A percentile compares a stretch with the other conserved stretches of the same genome.
Conservation (phyloP, 2,329 filamentous ascomycete species). For the Pseudogymnoascus sp. region DNA sequence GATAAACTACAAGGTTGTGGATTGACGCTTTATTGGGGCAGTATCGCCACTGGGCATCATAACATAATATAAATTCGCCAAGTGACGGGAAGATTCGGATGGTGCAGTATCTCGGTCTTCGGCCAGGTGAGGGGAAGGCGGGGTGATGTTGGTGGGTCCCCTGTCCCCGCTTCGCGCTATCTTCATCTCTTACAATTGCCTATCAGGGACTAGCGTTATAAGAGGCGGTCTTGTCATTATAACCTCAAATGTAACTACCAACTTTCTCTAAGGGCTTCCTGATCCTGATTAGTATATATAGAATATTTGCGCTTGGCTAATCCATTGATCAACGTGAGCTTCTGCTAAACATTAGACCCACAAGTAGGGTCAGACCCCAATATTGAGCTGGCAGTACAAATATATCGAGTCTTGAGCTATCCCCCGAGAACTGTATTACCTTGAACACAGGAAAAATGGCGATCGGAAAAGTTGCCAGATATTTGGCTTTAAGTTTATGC, state of each 20-base stretch:
- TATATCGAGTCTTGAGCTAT: background rate
- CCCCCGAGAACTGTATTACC: background rate
- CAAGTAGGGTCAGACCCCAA: background rate
- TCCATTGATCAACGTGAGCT: background rate
- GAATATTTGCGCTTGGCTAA: background rate
- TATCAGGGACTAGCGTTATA: background rate
- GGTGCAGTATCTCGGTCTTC: background rate
- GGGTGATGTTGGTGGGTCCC: background rate
- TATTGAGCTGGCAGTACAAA: background rate
- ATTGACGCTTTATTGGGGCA: background rate
- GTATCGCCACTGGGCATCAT: background rate
- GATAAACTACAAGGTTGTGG: background rate
- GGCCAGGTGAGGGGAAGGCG: background rate
- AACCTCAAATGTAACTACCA: background rate
- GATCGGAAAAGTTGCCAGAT: background rate
- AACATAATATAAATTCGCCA: background rate
- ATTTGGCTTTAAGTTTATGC: background rate
- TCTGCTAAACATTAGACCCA: background rate
- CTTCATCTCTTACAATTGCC: background rate
- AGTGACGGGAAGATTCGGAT: background rate
- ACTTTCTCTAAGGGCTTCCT: constrained; percentile 1
- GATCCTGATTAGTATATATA: background rate
- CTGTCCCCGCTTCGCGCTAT: background rate
- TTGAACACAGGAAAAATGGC: background rate
- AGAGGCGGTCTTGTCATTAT: background rate